These are phyloP conservation scores for Fusarium sp. DNA, from an alignment of 2,329 filamentous ascomycete genomes.

Conservation along the genomic window DNA sequence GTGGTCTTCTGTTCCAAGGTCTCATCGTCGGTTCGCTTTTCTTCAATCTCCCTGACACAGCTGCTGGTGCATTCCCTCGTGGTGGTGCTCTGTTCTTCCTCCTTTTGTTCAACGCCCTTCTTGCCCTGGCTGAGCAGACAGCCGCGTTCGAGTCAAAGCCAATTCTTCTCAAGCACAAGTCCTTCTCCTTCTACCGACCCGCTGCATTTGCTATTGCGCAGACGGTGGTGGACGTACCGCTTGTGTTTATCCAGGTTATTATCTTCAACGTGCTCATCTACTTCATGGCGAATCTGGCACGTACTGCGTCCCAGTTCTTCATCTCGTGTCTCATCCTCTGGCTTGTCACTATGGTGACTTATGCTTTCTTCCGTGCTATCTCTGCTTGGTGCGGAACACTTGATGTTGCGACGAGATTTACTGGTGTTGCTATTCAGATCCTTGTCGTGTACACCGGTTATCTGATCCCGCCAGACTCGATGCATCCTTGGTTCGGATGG, in stretches of 20 bases:
- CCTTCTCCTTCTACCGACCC: constrained; percentile 74
- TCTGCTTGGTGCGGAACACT: constrained; percentile 69
- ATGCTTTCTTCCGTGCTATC: constrained; percentile 68
- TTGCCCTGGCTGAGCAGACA: constrained; percentile 81
- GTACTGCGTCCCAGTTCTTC: constrained; percentile 75
- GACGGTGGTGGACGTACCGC: constrained; percentile 68
- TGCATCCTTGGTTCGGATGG: constrained; percentile 73
- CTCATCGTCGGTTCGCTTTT: constrained; percentile 85
- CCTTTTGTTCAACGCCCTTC: constrained; percentile 67
- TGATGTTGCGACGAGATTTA: constrained; percentile 71
- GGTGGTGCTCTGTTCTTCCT: constrained; percentile 63
- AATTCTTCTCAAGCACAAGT: constrained; percentile 77
- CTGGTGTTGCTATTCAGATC: constrained; percentile 68
- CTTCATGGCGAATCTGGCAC: constrained; percentile 79
- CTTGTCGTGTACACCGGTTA: constrained; percentile 77
- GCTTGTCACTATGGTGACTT: constrained; percentile 67
- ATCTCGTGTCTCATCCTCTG: constrained; percentile 73
- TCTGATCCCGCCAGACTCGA: constrained; percentile 67
- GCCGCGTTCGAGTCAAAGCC: constrained; percentile 71
- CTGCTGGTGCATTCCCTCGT: constrained; percentile 71
- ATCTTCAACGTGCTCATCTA: constrained; percentile 79
- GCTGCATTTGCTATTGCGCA: constrained; percentile 68
- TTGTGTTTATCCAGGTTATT: constrained; percentile 72
- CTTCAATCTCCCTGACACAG: constrained; percentile 71
- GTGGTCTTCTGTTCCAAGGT: constrained; percentile 79